Evolutionary conservation across 257 asterid species (phyloP), one percentile per base, ranked within the genome.

Genomic region (Schizonepeta tenuifolia): DNA sequence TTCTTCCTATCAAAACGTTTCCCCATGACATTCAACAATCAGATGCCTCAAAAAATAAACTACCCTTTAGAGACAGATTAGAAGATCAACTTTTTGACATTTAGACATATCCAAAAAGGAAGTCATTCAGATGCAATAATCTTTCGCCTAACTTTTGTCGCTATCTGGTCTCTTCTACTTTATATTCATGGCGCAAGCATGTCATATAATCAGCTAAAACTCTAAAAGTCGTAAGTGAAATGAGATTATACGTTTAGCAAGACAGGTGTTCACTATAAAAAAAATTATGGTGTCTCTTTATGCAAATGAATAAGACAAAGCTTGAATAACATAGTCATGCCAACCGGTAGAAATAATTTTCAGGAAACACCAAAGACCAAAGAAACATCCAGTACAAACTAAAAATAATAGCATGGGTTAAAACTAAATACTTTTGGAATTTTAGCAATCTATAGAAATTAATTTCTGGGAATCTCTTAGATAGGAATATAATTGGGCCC

Each of bases 331-430:
- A 51, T 49, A 26, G 7, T 3, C 43, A 49, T 22, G 49, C 77
- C 41, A 35, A 26, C 12, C 43, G 51, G 53, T 53, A 15, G 3
- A 26, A 31, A 31, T 4, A 31, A 51, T 24, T 54, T 22, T 24
- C 76, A 51, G 55, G 75, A 50, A 59, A 76, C 21, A 76, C 21
- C 20, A 38, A 70, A 69, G 68, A 54, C 20, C 20, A n/a, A 28
- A 69, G 20, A 49, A 65, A 28, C 14, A 49, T 7, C 31, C 6
- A 53, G 22, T 35, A 22, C 24, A 56, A 56, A 57, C 18, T 8
- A 20, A 21, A 61, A 12, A 35, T 11, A 46, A 28, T 4, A 61
- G 17, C 51, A 72, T 11, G 33, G 11, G 15, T 22, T 70, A 4
- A 15, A 4, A 26, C 38, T 7, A 22, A 49, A 33, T 58, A 67